These are phyloP conservation scores for Aspergillus carbonarius DNA, from an alignment of 2,329 filamentous ascomycete genomes.

Conservation along the genomic window DNA sequence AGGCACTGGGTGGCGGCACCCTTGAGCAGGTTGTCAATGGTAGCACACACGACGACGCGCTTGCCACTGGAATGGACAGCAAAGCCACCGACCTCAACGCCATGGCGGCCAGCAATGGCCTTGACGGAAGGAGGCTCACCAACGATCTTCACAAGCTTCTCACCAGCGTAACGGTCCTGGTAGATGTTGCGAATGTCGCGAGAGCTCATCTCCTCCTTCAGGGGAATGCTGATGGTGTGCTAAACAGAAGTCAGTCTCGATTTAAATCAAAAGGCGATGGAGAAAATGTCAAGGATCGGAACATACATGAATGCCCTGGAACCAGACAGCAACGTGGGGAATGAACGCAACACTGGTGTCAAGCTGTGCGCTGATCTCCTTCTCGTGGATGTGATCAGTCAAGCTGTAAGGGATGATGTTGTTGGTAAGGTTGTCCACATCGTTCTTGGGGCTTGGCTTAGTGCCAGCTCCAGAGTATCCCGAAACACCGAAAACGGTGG, in stretches of 20 bases:
- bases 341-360: constrained; percentile 76
- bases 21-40: constrained; percentile 92
- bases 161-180: constrained; percentile 92
- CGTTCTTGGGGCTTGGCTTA: constrained; percentile 92
- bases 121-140: constrained; percentile 87
- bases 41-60: constrained; percentile 89
- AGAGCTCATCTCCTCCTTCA: constrained; percentile 82
- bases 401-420: constrained; percentile 90
- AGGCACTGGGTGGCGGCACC: constrained; percentile 90
- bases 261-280: neutral
- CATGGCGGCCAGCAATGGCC: constrained; percentile 78
- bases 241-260: constrained; percentile 31
- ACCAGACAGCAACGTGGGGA: constrained; percentile 95
- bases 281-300: neutral
- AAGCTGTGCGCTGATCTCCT: constrained; percentile 79
- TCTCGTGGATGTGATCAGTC: constrained; percentile 93
- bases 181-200: constrained; percentile 92
- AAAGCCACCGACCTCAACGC: constrained; percentile 91
- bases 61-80: constrained; percentile 88
- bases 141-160: constrained; percentile 89
- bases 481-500: constrained; percentile 84
- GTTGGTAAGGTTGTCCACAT: constrained; percentile 75
- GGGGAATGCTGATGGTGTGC: constrained; percentile 85
- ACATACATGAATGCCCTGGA: constrained; percentile 79
- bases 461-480: constrained; percentile 95